Conservation (phyloP, 805 yeast species). For the Tetrapisispora taiwanensis region DNA sequence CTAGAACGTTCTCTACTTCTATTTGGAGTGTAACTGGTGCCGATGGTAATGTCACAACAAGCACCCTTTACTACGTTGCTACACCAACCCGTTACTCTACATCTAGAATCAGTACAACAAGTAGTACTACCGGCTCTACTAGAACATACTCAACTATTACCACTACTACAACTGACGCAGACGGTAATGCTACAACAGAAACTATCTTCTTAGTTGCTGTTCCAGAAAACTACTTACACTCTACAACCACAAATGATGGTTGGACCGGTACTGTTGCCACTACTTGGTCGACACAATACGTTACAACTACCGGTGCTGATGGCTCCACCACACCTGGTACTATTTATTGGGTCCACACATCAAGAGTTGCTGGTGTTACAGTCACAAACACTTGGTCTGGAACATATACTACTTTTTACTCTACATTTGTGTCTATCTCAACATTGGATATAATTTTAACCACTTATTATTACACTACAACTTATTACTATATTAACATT, state of each 20-base stretch:
- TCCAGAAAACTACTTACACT: not conserved
- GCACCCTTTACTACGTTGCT: not conserved
- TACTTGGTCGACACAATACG: too few relatives aligned
- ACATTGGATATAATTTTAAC: not conserved
- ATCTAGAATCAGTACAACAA: not conserved
- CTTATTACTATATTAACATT: not conserved
- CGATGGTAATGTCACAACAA: not conserved
- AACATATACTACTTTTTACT: slow-evolving; percentile 1
- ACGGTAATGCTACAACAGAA: not conserved
- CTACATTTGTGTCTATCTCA: not conserved
- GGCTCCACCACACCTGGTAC: too few relatives aligned
- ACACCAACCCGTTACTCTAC: not conserved
- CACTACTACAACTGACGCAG: not conserved
- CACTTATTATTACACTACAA: not conserved
- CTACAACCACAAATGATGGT: not conserved
- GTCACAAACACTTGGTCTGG: slow-evolving; percentile 3
- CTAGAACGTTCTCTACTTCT: not conserved
- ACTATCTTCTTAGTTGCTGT: not conserved
- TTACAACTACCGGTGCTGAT: too few relatives aligned
- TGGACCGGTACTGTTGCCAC: too few relatives aligned
- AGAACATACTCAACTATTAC: not conserved
- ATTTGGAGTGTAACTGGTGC: not conserved
- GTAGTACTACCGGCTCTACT: not conserved
- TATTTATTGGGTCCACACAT: too few relatives aligned
- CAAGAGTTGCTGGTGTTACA: too few relatives aligned